Base-by-base conservation (phyloP, 208 protist genomes). In the Porcisia hertigi region DNA sequence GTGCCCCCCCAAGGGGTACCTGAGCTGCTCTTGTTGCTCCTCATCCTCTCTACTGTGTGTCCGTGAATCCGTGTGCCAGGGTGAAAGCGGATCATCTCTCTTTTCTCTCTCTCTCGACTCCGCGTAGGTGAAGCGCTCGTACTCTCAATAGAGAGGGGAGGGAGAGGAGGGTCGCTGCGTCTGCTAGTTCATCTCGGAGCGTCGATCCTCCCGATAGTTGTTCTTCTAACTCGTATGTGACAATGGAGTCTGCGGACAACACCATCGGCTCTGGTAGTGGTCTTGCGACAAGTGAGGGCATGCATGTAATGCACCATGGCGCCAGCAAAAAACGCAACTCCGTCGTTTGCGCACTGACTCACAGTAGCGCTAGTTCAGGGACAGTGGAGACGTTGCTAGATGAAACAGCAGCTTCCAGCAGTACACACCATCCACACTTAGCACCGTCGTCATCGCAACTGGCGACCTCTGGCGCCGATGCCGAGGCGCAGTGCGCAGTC, bases 391-490 rank as follows among this genome's bases (percentile, higher is more conserved):
- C 47, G 11, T 57, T 49, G 25, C 14, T 57, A 20, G 47, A n/a
- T 12, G 66, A 39, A 34, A 52, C 63, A 34, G 23, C 39, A 34
- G 63, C 23, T 18, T 20, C 41, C 39, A 20, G 25, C 9, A 16
- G 23, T 49, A 52, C 25, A 18, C 63, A 25, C 66, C 47, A 23
- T 8, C 39, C 4, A 69, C 43, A 11, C 20, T 23, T 39, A 18
- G 41, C 45, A 23, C 65, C 47, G 8, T 45, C 66, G 25, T 30
- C 47, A 34, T 23, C 25, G 14, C 66, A 57, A 36, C 66, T 71
- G 66, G 20, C 49, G 66, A 71, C 66, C 66, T 71, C 66, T 41
- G 66, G 66, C 47, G 25, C 66, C 23, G 66, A 71, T 11, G 49
- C 47, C 45, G 47, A 71, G 66, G 8, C 47, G n/a, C 30, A 39